These are phyloP conservation scores for Cryptococcus sp. DNA, from an alignment of 1,284 basidiomycete genomes.

Conservation along the genomic window DNA sequence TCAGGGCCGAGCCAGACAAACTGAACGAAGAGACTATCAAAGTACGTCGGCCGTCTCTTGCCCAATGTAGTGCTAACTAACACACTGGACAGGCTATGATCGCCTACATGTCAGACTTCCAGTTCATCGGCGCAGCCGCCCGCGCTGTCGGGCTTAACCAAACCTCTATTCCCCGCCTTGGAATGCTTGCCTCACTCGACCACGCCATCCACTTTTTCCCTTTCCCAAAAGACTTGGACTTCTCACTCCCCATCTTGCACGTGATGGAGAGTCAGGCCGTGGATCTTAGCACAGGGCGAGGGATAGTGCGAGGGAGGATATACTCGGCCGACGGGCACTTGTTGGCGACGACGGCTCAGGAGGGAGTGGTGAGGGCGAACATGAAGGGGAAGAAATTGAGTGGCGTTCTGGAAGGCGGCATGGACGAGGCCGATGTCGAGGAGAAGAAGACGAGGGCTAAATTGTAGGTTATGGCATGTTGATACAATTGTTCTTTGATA, in stretches of 20 bases:
- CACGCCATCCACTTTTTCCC: constrained; percentile 79
- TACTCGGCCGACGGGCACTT: constrained; percentile 68
- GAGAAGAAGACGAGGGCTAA: constrained; percentile 24
- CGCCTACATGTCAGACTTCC: constrained; percentile 77
- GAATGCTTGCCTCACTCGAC: constrained; percentile 78
- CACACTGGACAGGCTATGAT: constrained; percentile 69
- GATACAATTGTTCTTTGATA: neutral
- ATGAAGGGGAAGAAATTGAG: constrained; percentile 23
- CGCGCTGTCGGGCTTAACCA: constrained; percentile 64
- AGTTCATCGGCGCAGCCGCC: constrained; percentile 67
- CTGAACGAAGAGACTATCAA: constrained; percentile 74
- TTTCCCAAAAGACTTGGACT: constrained; percentile 68
- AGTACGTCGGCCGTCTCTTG: constrained; percentile 51
- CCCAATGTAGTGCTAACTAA: neutral
- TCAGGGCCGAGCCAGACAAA: constrained; percentile 57
- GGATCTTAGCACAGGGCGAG: constrained; percentile 63
- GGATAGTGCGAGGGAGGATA: constrained; percentile 69
- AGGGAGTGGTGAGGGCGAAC: constrained; percentile 60
- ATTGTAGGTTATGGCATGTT: constrained; percentile 13
- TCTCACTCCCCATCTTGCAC: constrained; percentile 74
- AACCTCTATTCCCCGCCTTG: constrained; percentile 50
- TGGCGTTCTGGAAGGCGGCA: constrained; percentile 30
- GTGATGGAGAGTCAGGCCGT: constrained; percentile 67
- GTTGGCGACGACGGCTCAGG: constrained; percentile 75
- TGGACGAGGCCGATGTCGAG: constrained; percentile 19